Conservation (phyloP, 805 yeast species). For the Candida maltosa region DNA sequence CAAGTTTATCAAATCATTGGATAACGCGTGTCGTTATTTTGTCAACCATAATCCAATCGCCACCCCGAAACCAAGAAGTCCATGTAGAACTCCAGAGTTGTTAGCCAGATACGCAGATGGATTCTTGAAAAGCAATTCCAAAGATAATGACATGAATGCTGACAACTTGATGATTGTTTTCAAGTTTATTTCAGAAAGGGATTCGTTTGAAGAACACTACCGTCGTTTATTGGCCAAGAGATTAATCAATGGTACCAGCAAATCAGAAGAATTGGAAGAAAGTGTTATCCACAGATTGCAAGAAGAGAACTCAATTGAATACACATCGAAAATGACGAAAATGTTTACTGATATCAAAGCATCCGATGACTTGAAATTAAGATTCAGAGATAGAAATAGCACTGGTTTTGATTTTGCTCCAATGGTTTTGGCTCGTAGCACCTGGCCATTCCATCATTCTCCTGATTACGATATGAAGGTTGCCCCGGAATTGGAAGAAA, state of each 20-base stretch:
- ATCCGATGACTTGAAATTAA: conserved; percentile 68
- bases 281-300: conserved; percentile 80
- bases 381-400: conserved; percentile 29
- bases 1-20: conserved; percentile 81
- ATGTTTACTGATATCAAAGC: conserved; percentile 94
- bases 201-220: conserved; percentile 90
- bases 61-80: conserved; percentile 52
- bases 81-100: conserved; percentile 86
- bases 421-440: conserved; percentile 77
- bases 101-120: conserved; percentile 87
- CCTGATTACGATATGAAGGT: conserved; percentile 45
- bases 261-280: conserved; percentile 83
- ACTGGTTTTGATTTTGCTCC: conserved; percentile 57
- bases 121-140: conserved; percentile 70
- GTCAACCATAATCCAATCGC: conserved; percentile 85
- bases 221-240: conserved; percentile 87
- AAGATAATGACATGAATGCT: conserved; percentile 70
- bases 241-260: conserved; percentile 80
- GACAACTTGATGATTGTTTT: conserved; percentile 86
- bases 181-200: conserved; percentile 87
- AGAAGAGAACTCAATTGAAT: conserved; percentile 86
- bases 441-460: conserved; percentile 73
- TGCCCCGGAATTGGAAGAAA: conserved; percentile 63
- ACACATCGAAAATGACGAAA: conserved; percentile 88
- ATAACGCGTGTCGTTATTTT: conserved; percentile 80